Base-by-base conservation (phyloP, 345 rosid species). In the Sisymbrium irio region DNA sequence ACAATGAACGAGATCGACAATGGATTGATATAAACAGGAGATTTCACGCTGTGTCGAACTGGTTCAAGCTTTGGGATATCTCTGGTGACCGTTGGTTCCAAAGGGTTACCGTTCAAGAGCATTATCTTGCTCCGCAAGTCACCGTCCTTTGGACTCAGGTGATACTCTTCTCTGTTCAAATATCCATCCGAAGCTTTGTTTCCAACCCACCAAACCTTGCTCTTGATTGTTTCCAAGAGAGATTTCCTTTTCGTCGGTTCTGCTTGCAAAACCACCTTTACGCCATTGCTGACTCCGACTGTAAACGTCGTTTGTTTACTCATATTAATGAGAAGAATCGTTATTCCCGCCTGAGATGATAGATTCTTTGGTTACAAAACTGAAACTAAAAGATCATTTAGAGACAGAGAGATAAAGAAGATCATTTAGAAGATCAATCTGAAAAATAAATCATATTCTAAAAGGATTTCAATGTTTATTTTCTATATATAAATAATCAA, bases 321-420 rank as follows among this genome's bases (percentile, higher is more conserved):
- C 72, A 93, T 68, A 73, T 93, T 93, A 74, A 93, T 89, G 55
- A 93, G 84, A 51, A 93, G 89, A 56, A 91, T 71, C n/a, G 98
- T 93, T 51, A 89, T 77, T 10, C 98, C 98, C 2, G 80, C 81
- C 97, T 93, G 96, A 51, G 69, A 75, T 36, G 72, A 46, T 40
- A 67, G 20, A 35, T 50, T 63, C 30, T 10, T 72, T 74, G 46
- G 78, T 78, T 72, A 71, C 45, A 76, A 53, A n/a, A 35, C 20
- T 4, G 36, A 65, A 61, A 64, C 41, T 20, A 25, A 12, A 77
- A 12, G 69, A 59, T 56, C 10, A 7, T 36, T 11, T n/a, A 85
- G 74, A 47, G 86, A 94, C 25, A 66, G 53, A 56, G 10, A 56
- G 12, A 25, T 10, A 42, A 4, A 32, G 10, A 19, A n/a, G n/a